phyloP scores from a whole-genome alignment of 306 rosid species.

The Quercus ilex region DNA sequence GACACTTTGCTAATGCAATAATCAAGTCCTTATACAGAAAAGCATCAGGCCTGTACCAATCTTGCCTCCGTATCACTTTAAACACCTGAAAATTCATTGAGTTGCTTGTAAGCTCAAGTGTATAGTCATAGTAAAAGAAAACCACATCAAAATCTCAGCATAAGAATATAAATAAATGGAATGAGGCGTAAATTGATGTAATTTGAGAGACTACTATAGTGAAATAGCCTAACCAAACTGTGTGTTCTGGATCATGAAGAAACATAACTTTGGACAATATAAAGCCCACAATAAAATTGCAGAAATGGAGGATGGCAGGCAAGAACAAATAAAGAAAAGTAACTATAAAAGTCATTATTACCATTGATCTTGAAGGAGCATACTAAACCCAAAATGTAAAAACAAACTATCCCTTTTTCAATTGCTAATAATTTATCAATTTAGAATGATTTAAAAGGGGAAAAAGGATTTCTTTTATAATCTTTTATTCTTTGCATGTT shows the following conservation, averaged over 20 bases:
- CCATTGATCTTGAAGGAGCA: too few species aligned
- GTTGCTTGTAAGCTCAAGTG: slow-evolving; percentile 23
- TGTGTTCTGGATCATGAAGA: not conserved
- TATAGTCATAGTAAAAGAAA: slow-evolving; percentile 3
- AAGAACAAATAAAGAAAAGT: not conserved
- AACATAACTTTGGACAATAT: not conserved
- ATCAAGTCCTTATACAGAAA: slow-evolving; percentile 78
- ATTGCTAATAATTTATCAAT: too few species aligned
- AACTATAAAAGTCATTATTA: too few species aligned
- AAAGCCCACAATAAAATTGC: not conserved
- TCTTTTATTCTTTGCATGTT: too few species aligned
- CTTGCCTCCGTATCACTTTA: slow-evolving; percentile 72
- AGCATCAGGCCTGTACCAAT: slow-evolving; percentile 80
- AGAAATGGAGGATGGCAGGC: not conserved
- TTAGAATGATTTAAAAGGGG: too few species aligned
- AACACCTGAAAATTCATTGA: slow-evolving; percentile 52
- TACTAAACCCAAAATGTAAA: too few species aligned
- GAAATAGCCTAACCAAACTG: not conserved
- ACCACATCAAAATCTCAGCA: slow-evolving; percentile 4
- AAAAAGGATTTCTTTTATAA: too few species aligned
- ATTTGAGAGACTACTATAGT: not conserved
- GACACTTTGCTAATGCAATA: slow-evolving; percentile 64
- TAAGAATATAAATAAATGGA: not conserved
- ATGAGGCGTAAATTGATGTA: not conserved
- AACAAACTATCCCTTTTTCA: too few species aligned